Evolutionary conservation across 495 filamentous ascomycete species (phyloP).

Genomic region (Physcia stellaris): DNA sequence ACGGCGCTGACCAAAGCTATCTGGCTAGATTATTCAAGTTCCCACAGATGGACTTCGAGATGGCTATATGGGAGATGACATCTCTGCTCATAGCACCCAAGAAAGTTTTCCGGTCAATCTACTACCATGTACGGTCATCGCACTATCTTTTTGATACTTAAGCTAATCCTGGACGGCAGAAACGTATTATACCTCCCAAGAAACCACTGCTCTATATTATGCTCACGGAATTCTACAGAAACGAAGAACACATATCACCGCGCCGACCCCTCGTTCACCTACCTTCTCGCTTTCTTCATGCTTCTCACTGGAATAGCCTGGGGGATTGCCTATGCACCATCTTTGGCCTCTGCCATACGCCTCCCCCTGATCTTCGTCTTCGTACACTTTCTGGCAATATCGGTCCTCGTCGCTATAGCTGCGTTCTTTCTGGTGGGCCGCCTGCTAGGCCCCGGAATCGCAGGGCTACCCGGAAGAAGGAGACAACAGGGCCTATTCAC

Average conservation of each 20-base stretch:
- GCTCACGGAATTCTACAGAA: constrained; percentile 31
- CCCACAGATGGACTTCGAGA: constrained; percentile 58
- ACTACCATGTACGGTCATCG: constrained; percentile 48
- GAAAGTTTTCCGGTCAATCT: constrained; percentile 64
- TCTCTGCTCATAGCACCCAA: constrained; percentile 59
- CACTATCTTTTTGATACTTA: constrained; percentile 1
- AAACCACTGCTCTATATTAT: background rate
- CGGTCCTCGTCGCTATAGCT: constrained; percentile 44
- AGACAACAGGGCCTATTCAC: constrained; percentile 41
- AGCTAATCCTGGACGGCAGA: constrained; percentile 25
- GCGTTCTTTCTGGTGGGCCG: constrained; percentile 52
- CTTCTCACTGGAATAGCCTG: constrained; percentile 60
- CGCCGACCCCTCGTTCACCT: constrained; percentile 64
- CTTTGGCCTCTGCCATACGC: constrained; percentile 40
- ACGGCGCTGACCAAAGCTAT: background rate
- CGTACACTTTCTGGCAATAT: constrained; percentile 50
- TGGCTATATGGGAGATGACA: constrained; percentile 74
- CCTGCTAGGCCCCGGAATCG: constrained; percentile 44
- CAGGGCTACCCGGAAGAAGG: constrained; percentile 33
- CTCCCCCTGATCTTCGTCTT: constrained; percentile 52
- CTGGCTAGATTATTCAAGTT: constrained; percentile 44
- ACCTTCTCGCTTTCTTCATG: constrained; percentile 62
- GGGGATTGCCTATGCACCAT: constrained; percentile 54
- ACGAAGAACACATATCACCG: constrained; percentile 69
- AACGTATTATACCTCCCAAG: constrained; percentile 34